Base-by-base conservation (phyloP, 208 protist genomes). In the Porcisia hertigi region DNA sequence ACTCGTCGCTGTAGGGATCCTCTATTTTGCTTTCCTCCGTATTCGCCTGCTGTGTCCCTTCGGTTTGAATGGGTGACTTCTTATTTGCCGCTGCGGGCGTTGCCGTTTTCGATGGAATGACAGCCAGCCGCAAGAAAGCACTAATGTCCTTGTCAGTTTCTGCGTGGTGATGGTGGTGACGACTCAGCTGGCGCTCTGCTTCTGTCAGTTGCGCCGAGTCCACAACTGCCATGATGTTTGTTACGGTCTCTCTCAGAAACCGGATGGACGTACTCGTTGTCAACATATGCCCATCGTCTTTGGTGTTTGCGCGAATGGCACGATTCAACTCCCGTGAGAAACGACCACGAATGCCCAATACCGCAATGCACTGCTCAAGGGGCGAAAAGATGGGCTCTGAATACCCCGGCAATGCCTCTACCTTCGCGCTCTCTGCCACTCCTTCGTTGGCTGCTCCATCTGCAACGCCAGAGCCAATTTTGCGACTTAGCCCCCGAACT, bases 281-380 rank as follows among this genome's bases (percentile, higher is more conserved):
- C 9, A 96, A 70, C 25, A 73, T 73, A 52, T 79, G 43, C 0
- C 89, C 92, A 5, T 83, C 67, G 71, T 94, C 86, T 2, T 30
- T 7, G 8, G 85, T 87, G 67, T 57, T 70, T 6, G 12, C 41
- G 14, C 75, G 71, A 7, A 95, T 43, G 16, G 86, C 84, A 14
- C 62, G 73, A 16, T 55, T 30, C 55, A 96, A 71, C 75, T 88
- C 88, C n/a, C 53, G 6, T 2, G 93, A 95, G 73, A 85, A 94
- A 36, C 90, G 86, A 0, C 88, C 90, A 45, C 91, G 89, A 47
- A 80, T 75, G 7, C 93, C 93, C 43, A 97, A 62, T 20, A 97
- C 89, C 3, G 88, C 90, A 23, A 97, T 0, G 70, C 82, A 95
- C 66, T 95, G 93, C 65, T 89, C 87, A 25, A 97, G 75, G 20